Evolutionary conservation across 148 eudicot genomes (phyloP), one percentile per base, ranked within the genome.

Genomic region (Heliamphora exappendiculata): DNA sequence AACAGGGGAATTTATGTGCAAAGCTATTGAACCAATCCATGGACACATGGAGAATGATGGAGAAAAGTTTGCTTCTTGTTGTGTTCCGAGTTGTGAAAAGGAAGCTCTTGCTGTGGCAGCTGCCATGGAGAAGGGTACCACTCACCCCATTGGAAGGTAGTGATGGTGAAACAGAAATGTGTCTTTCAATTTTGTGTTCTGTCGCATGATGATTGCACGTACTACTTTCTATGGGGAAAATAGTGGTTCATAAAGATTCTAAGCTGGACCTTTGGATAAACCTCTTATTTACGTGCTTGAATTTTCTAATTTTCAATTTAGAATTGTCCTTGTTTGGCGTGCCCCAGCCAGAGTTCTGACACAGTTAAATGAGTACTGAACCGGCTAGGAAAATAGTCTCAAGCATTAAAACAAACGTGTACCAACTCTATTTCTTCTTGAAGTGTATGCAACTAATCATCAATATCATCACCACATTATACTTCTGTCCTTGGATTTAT

Each of bases 91-190:
- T 82, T 95, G 98, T 83, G 98, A 95, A 81, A 88, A 91, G 77
- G 97, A 92, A 84, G 98, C 98, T 81, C 91, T 95, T 81, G 98
- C 98, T 70, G 96, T 95, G 75, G 97, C 98, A 74, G 92, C 98
- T 82, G 98, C 98, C 53, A 92, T 95, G 97, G 98, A 95, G 84
- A 89, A 91, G 86, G 98, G 98, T 47, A 91, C 98, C 55, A 95
- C 98, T 78, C 98, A 95, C 83, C 98, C 98, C 60, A 95, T 95
- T 84, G 98, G 98, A 84, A 95, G 98, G 98, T 95, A 87, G 26
- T 66, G 19, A 45, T 60, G 33, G n/a, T 74, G 54, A 31, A 54
- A 73, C 8, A 37, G 24, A 26, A 26, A 37, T 17, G 9, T 49
- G 19, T 28, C 42, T 62, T 62, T 8, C 73, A 28, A 31, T 17